Base-by-base conservation (phyloP, 169 alveolate genomes). In the Theileria sp. region DNA sequence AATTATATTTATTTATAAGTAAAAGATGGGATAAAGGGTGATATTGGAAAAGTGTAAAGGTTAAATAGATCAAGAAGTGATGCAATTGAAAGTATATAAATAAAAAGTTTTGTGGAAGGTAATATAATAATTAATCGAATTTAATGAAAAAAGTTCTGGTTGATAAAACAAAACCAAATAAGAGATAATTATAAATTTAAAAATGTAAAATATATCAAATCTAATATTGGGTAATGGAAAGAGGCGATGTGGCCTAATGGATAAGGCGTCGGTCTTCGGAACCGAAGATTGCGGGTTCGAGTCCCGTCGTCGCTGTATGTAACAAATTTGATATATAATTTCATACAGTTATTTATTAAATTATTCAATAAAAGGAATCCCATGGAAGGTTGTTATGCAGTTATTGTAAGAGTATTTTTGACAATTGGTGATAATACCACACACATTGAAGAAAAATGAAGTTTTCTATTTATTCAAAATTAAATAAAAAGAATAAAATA, bases 241-340 rank as follows among this genome's bases (percentile, higher is more conserved):
- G 77, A 60, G 97, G 95, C 97, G 97, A 93, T 96, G 98, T 95
- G 96, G 98, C 97, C 98, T 92, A 95, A 95, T 94, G 98, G 98
- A 95, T 94, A 95, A 90, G 98, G 97, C 98, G 97, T 95, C 96
- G 96, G 98, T 93, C 97, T 95, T 92, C 98, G 98, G 98, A 95
- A 92, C 98, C 96, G 96, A 94, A 95, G 98, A 94, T 94, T 95
- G 98, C 95, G 98, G 98, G 98, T 95, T 95, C 98, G 98, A 95
- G 97, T 95, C 98, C 97, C 96, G 94, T 92, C 97, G 96, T 87
- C 96, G 96, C 93, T 92, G 86, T 70, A 81, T 64, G 49, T 4
- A 32, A 19, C 32, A 67, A 15, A 13, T 34, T n/a, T 49, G 25
- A 28, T 38, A 58, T 67, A 71, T 28, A 66, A 8, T 65, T 65